phyloP scores from a whole-genome alignment of 768 basidiomycete genomes.

The Leucocoprinus birnbaumii region DNA sequence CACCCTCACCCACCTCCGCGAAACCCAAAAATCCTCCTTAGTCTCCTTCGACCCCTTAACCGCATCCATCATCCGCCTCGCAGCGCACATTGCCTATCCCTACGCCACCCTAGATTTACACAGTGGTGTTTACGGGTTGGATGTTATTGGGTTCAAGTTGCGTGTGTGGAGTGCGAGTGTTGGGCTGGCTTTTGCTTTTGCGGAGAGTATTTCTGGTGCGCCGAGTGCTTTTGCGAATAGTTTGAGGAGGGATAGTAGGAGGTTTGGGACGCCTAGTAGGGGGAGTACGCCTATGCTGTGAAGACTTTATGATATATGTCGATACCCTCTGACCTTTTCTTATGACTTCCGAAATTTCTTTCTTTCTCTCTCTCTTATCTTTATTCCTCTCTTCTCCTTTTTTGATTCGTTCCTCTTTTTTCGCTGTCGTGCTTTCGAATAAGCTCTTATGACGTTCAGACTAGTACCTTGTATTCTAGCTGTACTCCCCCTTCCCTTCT shows the following conservation, averaged over 20 bases:
- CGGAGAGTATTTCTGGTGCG: constrained; percentile 55
- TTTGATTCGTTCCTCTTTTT: background rate
- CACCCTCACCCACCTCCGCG: constrained; percentile 5
- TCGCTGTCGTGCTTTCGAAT: constrained; percentile 14
- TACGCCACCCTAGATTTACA: constrained; percentile 28
- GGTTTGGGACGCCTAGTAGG: constrained; percentile 3
- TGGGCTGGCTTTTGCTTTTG: constrained; percentile 62
- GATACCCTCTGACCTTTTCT: background rate
- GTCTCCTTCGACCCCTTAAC: constrained; percentile 59
- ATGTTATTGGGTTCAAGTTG: constrained; percentile 54
- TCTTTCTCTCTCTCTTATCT: background rate
- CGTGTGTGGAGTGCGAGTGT: constrained; percentile 54
- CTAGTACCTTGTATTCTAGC: constrained; percentile 12
- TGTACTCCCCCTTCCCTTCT: background rate
- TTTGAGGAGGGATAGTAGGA: constrained; percentile 22
- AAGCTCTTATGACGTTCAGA: background rate
- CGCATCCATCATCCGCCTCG: constrained; percentile 61
- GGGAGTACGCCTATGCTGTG: background rate
- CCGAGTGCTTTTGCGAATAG: constrained; percentile 34
- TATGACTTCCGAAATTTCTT: background rate
- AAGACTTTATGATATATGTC: background rate
- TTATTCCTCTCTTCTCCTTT: constrained; percentile 1
- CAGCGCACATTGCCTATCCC: constrained; percentile 57
- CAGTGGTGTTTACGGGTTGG: constrained; percentile 34
- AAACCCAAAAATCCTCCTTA: constrained; percentile 8